Percentiles rank a stretch among this genome's conserved stretches.
phyloP scores from a whole-genome alignment of 176 grass and related monocot species.

The Phyllostachys edulis region DNA sequence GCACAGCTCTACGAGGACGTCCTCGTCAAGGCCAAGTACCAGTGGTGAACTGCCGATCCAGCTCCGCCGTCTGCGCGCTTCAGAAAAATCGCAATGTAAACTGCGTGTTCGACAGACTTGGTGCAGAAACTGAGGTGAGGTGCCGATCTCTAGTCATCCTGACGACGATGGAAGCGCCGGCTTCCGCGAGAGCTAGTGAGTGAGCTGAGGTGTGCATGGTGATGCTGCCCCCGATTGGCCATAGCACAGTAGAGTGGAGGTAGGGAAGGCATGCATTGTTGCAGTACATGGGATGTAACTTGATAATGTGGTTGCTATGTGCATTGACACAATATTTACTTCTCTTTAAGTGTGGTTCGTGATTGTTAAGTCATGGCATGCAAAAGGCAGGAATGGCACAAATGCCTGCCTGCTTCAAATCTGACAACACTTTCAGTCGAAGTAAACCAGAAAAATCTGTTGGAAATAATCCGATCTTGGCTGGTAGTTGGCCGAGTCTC shows the following conservation, averaged over 20 bases:
- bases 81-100: background rate
- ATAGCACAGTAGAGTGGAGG: background rate
- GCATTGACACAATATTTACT: background rate
- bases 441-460: background rate
- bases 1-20: constrained; percentile 90
- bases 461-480: too few relatives aligned
- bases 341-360: background rate
- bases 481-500: too few relatives aligned
- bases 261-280: background rate
- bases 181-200: background rate
- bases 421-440: background rate
- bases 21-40: constrained; percentile 93
- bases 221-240: background rate
- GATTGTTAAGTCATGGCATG: background rate
- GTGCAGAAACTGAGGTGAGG: background rate
- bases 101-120: background rate
- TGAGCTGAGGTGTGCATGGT: background rate
- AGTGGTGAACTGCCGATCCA: constrained; percentile 55
- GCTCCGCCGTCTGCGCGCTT: background rate
- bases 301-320: constrained; percentile 4
- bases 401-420: background rate
- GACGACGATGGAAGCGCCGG: background rate
- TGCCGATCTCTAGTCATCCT: background rate
- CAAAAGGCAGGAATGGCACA: background rate
- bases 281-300: background rate